phyloP scores from a whole-genome alignment of 768 basidiomycete genomes.

The Agaricus blazei region DNA sequence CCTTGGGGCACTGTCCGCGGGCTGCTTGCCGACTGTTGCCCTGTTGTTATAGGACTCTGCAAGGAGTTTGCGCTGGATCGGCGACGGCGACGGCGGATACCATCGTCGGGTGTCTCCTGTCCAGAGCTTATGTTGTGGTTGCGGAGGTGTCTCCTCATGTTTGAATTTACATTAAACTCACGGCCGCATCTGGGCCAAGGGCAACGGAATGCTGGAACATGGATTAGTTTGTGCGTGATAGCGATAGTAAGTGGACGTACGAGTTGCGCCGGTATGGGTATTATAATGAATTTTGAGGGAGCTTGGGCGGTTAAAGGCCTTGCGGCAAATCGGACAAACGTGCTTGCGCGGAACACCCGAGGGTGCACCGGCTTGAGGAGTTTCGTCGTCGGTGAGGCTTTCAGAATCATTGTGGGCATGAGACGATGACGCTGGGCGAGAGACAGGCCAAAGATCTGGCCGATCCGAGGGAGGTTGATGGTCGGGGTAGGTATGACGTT shows the following conservation, averaged over 20 bases:
- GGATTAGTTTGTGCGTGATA: not conserved
- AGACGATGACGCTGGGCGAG: conserved; percentile 12
- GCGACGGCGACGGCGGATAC: conserved; percentile 22
- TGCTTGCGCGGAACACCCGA: conserved; percentile 34
- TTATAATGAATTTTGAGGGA: conserved; percentile 63
- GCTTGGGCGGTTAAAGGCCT: conserved; percentile 66
- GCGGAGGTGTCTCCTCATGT: conserved; percentile 77
- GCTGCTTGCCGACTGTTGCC: conserved; percentile 1
- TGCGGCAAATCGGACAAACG: conserved; percentile 48
- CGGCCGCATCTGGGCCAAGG: conserved; percentile 71
- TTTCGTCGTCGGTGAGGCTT: conserved; percentile 10
- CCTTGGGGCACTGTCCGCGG: not conserved
- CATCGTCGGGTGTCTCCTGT: conserved; percentile 23
- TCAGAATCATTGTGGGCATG: conserved; percentile 12
- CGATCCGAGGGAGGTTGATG: conserved; percentile 3
- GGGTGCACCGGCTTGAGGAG: not conserved
- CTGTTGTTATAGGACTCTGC: not conserved
- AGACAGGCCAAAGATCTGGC: conserved; percentile 13
- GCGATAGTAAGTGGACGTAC: conserved; percentile 33
- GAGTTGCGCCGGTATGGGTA: conserved; percentile 65
- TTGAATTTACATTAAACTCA: conserved; percentile 80
- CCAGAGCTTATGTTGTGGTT: conserved; percentile 47
- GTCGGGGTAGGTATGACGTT: not conserved
- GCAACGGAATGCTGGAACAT: conserved; percentile 59
- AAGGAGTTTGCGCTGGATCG: conserved; percentile 4